Evolutionary conservation across 441 rosid species (phyloP).

Genomic region (Euphorbia schlechtendalii): DNA sequence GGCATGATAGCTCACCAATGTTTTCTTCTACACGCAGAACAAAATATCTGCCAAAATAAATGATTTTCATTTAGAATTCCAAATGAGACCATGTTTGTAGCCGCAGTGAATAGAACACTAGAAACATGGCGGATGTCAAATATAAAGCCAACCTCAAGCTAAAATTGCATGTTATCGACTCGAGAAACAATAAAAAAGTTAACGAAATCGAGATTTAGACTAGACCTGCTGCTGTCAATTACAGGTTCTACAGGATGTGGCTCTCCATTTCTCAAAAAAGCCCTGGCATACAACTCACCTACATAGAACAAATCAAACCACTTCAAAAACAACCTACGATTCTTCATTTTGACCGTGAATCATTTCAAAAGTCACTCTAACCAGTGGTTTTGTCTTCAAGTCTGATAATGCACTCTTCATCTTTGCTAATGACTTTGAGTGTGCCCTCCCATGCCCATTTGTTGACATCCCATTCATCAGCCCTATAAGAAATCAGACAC

Average conservation of each 20-base stretch:
- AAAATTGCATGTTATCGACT: no score
- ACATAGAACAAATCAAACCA: conserved; percentile 5
- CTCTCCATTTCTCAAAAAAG: conserved; percentile 87
- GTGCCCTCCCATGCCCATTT: conserved; percentile 98
- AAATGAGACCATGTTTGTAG: conserved; percentile 1
- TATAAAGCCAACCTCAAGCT: no score
- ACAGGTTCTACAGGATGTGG: conserved; percentile 96
- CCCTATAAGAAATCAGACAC: conserved; percentile 43
- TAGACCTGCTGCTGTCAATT: conserved; percentile 95
- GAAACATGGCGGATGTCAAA: no score
- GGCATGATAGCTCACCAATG: conserved; percentile 47
- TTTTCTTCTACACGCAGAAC: conserved; percentile 95
- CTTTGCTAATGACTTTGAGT: conserved; percentile 81
- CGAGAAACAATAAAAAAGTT: no score
- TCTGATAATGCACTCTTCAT: conserved; percentile 89
- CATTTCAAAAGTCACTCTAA: conserved; percentile 21
- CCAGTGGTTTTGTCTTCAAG: conserved; percentile 89
- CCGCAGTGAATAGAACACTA: conserved; percentile 2
- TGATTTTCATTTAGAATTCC: conserved; percentile 19
- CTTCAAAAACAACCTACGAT: conserved; percentile 8
- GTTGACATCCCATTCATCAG: conserved; percentile 98
- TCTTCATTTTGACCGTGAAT: not conserved
- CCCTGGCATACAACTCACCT: conserved; percentile 89
- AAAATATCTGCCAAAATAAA: conserved; percentile 81
- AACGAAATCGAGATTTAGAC: conserved; percentile 21